Base-by-base conservation (phyloP, 345 rosid genomes). In the Hibiscus mutabilis region DNA sequence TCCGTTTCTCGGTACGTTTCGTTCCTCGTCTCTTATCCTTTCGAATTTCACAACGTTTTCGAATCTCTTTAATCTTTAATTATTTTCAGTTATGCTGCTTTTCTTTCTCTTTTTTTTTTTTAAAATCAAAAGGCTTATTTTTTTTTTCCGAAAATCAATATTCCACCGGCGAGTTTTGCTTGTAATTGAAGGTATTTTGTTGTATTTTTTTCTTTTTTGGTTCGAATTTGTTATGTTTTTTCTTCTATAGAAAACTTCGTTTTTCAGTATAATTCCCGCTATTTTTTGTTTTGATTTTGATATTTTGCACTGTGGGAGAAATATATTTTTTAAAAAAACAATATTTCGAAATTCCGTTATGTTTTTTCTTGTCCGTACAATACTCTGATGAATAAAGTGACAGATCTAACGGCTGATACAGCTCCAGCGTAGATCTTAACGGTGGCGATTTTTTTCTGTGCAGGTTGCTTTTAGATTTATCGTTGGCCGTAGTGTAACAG, bases 1-100 rank as follows among this genome's bases (percentile, higher is more conserved):
- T 84, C 70, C 49, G 3, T 60, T 63, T 63, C 68, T 72, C 44
- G 89, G 87, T 83, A 80, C 27, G 75, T 13, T 70, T 57, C 52
- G 14, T 24, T 62, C 73, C 74, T 68, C 70, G 4, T 7, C 35
- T 35, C 21, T 37, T 29, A 27, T 67, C 61, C 33, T 58, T 31
- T 14, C 66, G 5, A 46, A 2, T 33, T 40, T 29, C 21, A 5
- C 15, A 55, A 60, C 16, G 57, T 6, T 24, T 64, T 29, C 47
- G 18, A 69, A 8, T 51, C 64, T 33, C 19, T 5, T 55, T 40
- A 0, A 33, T 13, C 22, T 66, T 2, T 37, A 19, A 35, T 18
- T 61, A 16, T 6, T n/a, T 16, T 33, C 21, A 35, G 27, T 19
- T 18, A 1, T 4, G 12, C 4, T 19, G 27, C 12, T 11, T 62